These are phyloP conservation scores for Pseudocercospora eumusae DNA, from an alignment of 2,329 filamentous ascomycete species.

Conservation along the genomic window DNA sequence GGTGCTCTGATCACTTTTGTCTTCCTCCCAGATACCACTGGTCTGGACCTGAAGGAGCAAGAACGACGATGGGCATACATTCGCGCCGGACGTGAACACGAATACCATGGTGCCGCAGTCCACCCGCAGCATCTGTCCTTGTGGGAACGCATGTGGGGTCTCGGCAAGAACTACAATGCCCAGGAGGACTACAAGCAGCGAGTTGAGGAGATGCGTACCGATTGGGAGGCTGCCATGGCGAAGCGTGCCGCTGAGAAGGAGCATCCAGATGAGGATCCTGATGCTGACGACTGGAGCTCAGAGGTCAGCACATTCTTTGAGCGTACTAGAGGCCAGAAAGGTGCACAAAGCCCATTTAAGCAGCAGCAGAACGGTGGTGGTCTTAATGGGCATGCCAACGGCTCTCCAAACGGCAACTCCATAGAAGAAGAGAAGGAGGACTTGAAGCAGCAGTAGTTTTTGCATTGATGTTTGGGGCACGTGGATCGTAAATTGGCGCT, in stretches of 20 bases:
- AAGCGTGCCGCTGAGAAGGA: constrained; percentile 55
- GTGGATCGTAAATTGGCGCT: not conserved
- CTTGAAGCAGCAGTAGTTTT: constrained; percentile 22
- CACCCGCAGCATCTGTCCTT: constrained; percentile 84
- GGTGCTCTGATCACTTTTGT: constrained; percentile 80
- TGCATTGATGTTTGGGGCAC: not conserved
- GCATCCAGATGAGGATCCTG: constrained; percentile 40
- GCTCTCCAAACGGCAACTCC: constrained; percentile 9
- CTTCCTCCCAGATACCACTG: constrained; percentile 95
- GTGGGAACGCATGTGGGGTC: constrained; percentile 80
- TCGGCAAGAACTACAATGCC: constrained; percentile 80
- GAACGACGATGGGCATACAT: constrained; percentile 92
- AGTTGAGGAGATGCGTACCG: constrained; percentile 73
- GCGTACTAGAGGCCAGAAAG: constrained; percentile 45
- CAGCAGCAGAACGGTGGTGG: constrained; percentile 12
- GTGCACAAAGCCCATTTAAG: constrained; percentile 18
- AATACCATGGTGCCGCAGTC: constrained; percentile 92
- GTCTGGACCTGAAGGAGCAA: constrained; percentile 94
- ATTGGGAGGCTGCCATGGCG: constrained; percentile 59
- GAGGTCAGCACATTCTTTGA: constrained; percentile 58
- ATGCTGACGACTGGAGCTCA: constrained; percentile 51
- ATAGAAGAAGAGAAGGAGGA: constrained; percentile 28
- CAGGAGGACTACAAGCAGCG: constrained; percentile 76
- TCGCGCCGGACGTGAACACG: constrained; percentile 69
- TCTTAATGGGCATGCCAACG: constrained; percentile 13